Conservation (phyloP, 495 filamentous ascomycete species). For the Cenococcum geophilum region DNA sequence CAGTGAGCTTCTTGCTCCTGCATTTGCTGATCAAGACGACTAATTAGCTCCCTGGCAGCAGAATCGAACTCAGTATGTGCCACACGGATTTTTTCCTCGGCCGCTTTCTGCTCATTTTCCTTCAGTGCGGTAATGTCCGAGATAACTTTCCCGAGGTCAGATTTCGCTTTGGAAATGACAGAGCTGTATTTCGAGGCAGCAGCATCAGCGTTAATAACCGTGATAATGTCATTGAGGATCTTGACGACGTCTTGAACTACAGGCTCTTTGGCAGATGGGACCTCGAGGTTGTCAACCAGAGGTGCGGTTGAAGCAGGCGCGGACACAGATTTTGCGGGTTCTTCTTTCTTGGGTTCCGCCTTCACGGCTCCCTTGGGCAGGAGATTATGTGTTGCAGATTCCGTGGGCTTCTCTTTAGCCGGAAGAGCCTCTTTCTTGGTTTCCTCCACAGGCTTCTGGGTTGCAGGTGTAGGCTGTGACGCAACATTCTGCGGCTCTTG, state of each 20-base stretch:
- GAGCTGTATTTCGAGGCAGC: slow-evolving; percentile 63
- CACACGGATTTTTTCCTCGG: slow-evolving; percentile 66
- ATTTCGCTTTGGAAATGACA: slow-evolving; percentile 75
- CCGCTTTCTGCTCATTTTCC: slow-evolving; percentile 55
- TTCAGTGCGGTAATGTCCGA: slow-evolving; percentile 68
- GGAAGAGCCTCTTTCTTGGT: slow-evolving; percentile 22
- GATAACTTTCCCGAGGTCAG: slow-evolving; percentile 69
- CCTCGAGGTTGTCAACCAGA: slow-evolving; percentile 66
- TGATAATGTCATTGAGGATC: slow-evolving; percentile 92
- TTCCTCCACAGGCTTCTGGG: slow-evolving; percentile 13
- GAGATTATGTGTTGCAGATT: slow-evolving; percentile 31
- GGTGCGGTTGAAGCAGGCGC: slow-evolving; percentile 44
- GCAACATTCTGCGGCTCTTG: slow-evolving; percentile 17
- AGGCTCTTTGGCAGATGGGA: slow-evolving; percentile 70
- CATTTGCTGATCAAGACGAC: slow-evolving; percentile 65
- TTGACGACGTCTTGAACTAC: slow-evolving; percentile 90
- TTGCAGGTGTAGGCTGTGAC: slow-evolving; percentile 4
- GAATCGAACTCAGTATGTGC: slow-evolving; percentile 72
- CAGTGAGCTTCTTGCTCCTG: slow-evolving; percentile 67
- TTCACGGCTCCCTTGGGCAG: slow-evolving; percentile 26
- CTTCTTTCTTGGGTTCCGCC: slow-evolving; percentile 25
- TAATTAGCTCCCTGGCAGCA: slow-evolving; percentile 70
- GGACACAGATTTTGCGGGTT: slow-evolving; percentile 21
- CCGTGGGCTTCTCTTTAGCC: slow-evolving; percentile 32
- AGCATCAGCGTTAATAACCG: slow-evolving; percentile 80